Evolutionary conservation across 345 rosid species (phyloP), one percentile per base, ranked within the genome.

Genomic region (Brassica cretica): DNA sequence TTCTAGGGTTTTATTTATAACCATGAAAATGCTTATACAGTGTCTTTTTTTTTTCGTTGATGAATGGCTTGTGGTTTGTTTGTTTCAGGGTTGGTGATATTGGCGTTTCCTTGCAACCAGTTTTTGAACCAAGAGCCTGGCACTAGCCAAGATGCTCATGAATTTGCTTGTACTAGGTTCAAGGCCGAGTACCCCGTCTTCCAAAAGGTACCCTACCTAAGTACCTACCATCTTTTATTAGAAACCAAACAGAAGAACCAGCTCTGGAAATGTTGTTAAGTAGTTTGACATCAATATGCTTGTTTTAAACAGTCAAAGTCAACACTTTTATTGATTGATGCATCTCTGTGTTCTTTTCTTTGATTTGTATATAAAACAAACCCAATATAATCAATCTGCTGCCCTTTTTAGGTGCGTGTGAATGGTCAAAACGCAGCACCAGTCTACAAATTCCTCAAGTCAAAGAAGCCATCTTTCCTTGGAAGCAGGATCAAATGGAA

Each of bases 81-180:
- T 32, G 46, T 14, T 14, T 15, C 83, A 93, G 94, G 92, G 73
- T 83, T 94, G 32, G 98, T 90, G 86, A 78, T 94, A 70, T 83
- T 94, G 84, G 98, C 97, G 74, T 94, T 81, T 78, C 98, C 97
- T 0, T 94, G 98, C 83, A 91, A 94, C 76, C 98, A 91, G 76
- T 94, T 94, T 79, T n/a, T 94, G 82, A 76, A 78, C 55, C 98
- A 93, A 86, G 93, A 90, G 79, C 96, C 98, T 8, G 93, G 88
- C 9, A 70, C 95, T 0, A 93, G 95, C 72, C 73, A 87, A 88
- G 92, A 86, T 16, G 87, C 85, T 64, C 78, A 87, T 46, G 76
- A 86, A 66, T 94, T 91, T 84, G 97, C 98, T 39, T 94, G 96
- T 80, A 89, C 93, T 0, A 76, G 91, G 78, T 94, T 78, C 83